Conservation (phyloP, 345 rosid species). For the Brassica carinata region DNA sequence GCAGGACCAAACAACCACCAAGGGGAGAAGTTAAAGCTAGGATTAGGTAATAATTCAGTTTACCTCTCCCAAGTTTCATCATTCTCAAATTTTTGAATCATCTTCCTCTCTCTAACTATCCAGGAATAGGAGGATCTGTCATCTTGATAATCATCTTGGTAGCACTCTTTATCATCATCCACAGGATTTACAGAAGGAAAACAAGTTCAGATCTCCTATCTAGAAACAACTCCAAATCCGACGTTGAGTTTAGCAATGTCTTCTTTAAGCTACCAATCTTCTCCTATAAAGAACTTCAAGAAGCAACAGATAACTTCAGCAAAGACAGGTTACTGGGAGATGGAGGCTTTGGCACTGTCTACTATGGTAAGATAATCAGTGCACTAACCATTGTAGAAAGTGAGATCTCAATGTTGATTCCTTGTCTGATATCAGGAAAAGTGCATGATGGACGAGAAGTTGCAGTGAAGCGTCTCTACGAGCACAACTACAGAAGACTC, state of each 20-base stretch:
- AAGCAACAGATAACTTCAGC: constrained; percentile 59
- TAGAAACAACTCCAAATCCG: constrained; percentile 42
- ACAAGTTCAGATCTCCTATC: constrained; percentile 35
- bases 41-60: constrained; percentile 17
- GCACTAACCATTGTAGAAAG: background rate
- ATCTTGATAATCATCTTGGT: constrained; percentile 28
- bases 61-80: background rate
- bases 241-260: constrained; percentile 38
- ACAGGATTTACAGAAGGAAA: constrained; percentile 27
- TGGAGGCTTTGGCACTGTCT: constrained; percentile 78
- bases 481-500: constrained; percentile 51
- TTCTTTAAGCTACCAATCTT: constrained; percentile 56
- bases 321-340: constrained; percentile 56
- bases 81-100: background rate
- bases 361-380: constrained; percentile 51
- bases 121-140: constrained; percentile 45
- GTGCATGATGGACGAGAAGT: constrained; percentile 69
- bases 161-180: constrained; percentile 14
- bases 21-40: background rate
- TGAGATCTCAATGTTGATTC: background rate
- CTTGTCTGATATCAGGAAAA: constrained; percentile 45
- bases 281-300: constrained; percentile 59
- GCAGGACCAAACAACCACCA: background rate
- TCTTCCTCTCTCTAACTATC: constrained; percentile 22
- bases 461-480: constrained; percentile 67